A percentile compares a stretch with the other conserved stretches of the same genome.
These are phyloP conservation scores for Quercus ilex DNA, from an alignment of 306 rosid species.

Conservation along the genomic window DNA sequence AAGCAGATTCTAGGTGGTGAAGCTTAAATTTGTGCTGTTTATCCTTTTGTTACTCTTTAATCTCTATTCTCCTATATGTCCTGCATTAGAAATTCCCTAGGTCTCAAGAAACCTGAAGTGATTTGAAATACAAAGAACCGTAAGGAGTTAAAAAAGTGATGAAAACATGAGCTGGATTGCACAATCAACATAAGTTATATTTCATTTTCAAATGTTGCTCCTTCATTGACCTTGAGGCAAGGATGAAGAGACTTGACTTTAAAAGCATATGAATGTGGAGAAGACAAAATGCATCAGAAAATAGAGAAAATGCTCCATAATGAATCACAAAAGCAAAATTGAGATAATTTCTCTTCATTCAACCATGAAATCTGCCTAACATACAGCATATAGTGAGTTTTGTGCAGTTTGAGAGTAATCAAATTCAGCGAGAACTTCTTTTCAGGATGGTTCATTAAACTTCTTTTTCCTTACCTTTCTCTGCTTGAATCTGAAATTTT, in stretches of 20 bases:
- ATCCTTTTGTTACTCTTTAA: no score
- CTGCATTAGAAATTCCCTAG: background rate
- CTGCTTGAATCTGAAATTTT: background rate
- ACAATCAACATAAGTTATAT: background rate
- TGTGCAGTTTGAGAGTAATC: background rate
- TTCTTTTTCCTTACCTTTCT: background rate
- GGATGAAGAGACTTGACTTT: background rate
- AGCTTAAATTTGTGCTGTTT: no score
- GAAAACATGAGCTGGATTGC: background rate
- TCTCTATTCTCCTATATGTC: no score
- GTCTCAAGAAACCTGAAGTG: background rate
- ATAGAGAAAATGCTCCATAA: no score
- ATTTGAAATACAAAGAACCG: background rate
- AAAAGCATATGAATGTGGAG: no score
- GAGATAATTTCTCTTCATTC: background rate
- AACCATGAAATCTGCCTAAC: background rate
- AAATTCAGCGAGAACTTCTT: background rate
- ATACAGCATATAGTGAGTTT: background rate
- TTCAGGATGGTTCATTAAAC: background rate
- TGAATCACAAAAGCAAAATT: background rate
- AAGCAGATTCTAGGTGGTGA: no score
- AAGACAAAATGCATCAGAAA: no score
- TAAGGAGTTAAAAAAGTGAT: background rate
- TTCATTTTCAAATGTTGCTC: background rate
- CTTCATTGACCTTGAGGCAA: background rate